Conservation (phyloP, 1,139 yeast species). For the Taphrina communis region DNA sequence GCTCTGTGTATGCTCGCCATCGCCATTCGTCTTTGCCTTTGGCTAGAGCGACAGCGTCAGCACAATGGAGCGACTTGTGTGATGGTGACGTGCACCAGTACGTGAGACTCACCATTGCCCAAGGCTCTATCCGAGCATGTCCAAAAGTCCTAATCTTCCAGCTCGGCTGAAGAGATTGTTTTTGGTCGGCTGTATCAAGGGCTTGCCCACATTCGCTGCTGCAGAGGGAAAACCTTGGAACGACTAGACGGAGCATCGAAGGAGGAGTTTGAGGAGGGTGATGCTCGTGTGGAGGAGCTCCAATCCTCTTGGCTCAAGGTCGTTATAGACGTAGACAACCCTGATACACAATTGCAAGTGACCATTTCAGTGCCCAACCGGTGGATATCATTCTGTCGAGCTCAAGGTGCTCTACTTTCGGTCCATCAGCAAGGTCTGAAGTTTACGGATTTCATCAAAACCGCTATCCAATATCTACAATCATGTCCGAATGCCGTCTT, state of each 20-base stretch:
- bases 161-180: slow-evolving; percentile 14
- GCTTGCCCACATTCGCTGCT: not conserved
- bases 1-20: slow-evolving; percentile 11
- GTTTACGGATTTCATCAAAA: too few species aligned
- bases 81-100: slow-evolving; percentile 7
- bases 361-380: too few species aligned
- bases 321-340: too few species aligned
- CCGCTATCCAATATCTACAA: too few species aligned
- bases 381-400: too few species aligned
- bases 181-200: slow-evolving; percentile 20
- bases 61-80: slow-evolving; percentile 4
- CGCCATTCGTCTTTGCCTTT: slow-evolving; percentile 24
- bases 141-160: not conserved
- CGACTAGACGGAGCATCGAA: not conserved
- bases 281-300: not conserved
- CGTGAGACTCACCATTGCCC: slow-evolving; percentile 9
- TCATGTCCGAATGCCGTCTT: too few species aligned
- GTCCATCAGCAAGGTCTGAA: too few species aligned
- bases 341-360: too few species aligned
- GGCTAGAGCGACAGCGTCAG: slow-evolving; percentile 14
- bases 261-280: not conserved
- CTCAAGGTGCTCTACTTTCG: too few species aligned
- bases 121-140: slow-evolving; percentile 16
- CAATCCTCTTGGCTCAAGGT: not conserved
- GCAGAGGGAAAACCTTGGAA: not conserved